A percentile compares a stretch with the other conserved stretches of the same genome.
Evolutionary conservation across 805 yeast species (phyloP).

Genomic region (Teunomyces barrocoloradensis): DNA sequence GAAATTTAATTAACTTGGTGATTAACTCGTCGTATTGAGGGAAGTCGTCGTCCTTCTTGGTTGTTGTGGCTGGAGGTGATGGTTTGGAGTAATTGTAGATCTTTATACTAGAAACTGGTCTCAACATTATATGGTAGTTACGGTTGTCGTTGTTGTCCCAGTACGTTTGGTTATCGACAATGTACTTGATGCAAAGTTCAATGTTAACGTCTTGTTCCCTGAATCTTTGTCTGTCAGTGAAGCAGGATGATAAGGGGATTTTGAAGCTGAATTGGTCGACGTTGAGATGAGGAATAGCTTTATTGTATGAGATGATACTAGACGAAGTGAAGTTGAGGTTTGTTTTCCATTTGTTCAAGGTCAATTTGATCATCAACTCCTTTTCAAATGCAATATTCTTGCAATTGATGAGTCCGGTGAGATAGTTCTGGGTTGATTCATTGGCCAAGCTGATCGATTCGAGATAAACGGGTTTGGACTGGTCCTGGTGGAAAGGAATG

Average conservation of each 20-base stretch:
- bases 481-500: slow-evolving; percentile 12
- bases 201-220: slow-evolving; percentile 21
- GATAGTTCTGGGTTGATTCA: slow-evolving; percentile 6
- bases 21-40: slow-evolving; percentile 23
- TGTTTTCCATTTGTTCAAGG: slow-evolving; percentile 50
- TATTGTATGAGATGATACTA: slow-evolving; percentile 19
- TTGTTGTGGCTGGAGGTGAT: background rate
- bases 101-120: slow-evolving; percentile 6
- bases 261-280: slow-evolving; percentile 51
- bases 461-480: slow-evolving; percentile 26
- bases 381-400: slow-evolving; percentile 39
- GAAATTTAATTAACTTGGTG: slow-evolving; percentile 17
- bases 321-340: slow-evolving; percentile 21
- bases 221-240: slow-evolving; percentile 8
- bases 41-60: slow-evolving; percentile 9
- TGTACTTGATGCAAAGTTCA: slow-evolving; percentile 34
- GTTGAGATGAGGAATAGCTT: slow-evolving; percentile 19
- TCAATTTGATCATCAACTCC: slow-evolving; percentile 40
- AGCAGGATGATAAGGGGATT: slow-evolving; percentile 29
- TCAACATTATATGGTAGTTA: slow-evolving; percentile 37
- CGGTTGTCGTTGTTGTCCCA: slow-evolving; percentile 40
- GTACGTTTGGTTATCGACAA: slow-evolving; percentile 22
- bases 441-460: slow-evolving; percentile 32
- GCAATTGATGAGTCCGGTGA: slow-evolving; percentile 28
- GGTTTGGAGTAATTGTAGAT: slow-evolving; percentile 3